Evolutionary conservation across 1,284 basidiomycete genomes (phyloP).

Genomic region (Retiboletus flavoniger): DNA sequence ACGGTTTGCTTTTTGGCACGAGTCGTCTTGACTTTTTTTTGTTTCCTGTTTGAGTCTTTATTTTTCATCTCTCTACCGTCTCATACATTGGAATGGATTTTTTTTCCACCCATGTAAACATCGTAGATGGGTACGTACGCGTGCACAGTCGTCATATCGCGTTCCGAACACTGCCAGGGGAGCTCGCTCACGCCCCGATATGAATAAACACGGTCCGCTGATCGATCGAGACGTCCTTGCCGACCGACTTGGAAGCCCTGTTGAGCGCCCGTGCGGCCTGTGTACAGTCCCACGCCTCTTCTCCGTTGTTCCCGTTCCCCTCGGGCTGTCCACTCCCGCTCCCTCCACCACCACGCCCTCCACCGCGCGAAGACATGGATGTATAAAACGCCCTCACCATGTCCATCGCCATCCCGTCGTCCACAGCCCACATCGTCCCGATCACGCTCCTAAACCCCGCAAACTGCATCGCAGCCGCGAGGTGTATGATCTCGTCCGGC

Average conservation of each 20-base stretch:
- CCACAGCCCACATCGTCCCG: constrained; percentile 29
- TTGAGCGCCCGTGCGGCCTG: constrained; percentile 25
- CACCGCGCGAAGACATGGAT: constrained; percentile 5
- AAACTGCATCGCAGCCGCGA: constrained; percentile 26
- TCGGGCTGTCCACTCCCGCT: neutral
- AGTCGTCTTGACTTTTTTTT: too few relatives aligned
- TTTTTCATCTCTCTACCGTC: too few relatives aligned
- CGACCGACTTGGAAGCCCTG: constrained; percentile 24
- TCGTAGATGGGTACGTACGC: too few relatives aligned
- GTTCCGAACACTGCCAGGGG: too few relatives aligned
- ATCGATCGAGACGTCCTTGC: constrained; percentile 27
- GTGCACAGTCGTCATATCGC: too few relatives aligned
- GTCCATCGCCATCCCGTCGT: constrained; percentile 13
- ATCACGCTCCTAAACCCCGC: constrained; percentile 21
- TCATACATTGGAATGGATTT: too few relatives aligned
- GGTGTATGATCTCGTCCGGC: constrained; percentile 22
- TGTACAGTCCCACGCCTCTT: constrained; percentile 12
- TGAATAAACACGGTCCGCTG: constrained; percentile 33
- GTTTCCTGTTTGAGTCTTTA: too few relatives aligned
- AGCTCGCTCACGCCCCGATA: constrained; percentile 18
- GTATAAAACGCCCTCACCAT: constrained; percentile 27
- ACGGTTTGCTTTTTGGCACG: too few relatives aligned
- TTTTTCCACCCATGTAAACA: too few relatives aligned
- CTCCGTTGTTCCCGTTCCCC: neutral
- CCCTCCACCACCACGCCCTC: too few relatives aligned